These are phyloP conservation scores for Mycena kentingensis DNA, from an alignment of 768 basidiomycete genomes.

Conservation along the genomic window DNA sequence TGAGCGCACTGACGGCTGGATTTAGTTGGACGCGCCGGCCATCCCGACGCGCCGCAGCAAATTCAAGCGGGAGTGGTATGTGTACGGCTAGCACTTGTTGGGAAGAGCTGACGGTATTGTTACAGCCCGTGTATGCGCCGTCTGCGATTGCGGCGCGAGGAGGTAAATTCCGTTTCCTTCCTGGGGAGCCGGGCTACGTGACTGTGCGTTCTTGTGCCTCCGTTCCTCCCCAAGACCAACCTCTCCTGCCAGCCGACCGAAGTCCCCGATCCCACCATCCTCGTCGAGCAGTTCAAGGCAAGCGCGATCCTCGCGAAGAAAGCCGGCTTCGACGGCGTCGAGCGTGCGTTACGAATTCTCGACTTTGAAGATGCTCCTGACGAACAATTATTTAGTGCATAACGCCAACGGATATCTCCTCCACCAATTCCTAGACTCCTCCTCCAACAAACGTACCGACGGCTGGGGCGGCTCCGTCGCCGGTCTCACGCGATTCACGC, in stretches of 20 bases:
- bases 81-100: slow-evolving; percentile 20
- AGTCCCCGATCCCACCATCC: slow-evolving; percentile 32
- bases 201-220: slow-evolving; percentile 9
- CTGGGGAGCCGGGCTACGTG: slow-evolving; percentile 32
- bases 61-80: slow-evolving; percentile 40
- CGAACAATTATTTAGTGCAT: slow-evolving; percentile 21
- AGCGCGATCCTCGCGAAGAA: slow-evolving; percentile 37
- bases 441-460: slow-evolving; percentile 38
- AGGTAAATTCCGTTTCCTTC: slow-evolving; percentile 30
- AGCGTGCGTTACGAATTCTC: no score
- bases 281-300: slow-evolving; percentile 32
- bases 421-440: slow-evolving; percentile 36
- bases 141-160: slow-evolving; percentile 28
- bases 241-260: slow-evolving; percentile 24
- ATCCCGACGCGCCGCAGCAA: slow-evolving; percentile 33
- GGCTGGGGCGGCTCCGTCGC: slow-evolving; percentile 46
- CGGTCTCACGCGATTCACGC: slow-evolving; percentile 41
- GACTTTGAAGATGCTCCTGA: slow-evolving; percentile 9
- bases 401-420: slow-evolving; percentile 34
- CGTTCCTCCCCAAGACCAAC: neutral
- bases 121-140: slow-evolving; percentile 46
- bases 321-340: slow-evolving; percentile 17
- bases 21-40: slow-evolving; percentile 9
- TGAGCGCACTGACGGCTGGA: neutral
- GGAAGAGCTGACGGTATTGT: neutral